These are phyloP conservation scores for Psilocybe cyanescens DNA, from an alignment of 768 basidiomycete genomes.

Conservation along the genomic window DNA sequence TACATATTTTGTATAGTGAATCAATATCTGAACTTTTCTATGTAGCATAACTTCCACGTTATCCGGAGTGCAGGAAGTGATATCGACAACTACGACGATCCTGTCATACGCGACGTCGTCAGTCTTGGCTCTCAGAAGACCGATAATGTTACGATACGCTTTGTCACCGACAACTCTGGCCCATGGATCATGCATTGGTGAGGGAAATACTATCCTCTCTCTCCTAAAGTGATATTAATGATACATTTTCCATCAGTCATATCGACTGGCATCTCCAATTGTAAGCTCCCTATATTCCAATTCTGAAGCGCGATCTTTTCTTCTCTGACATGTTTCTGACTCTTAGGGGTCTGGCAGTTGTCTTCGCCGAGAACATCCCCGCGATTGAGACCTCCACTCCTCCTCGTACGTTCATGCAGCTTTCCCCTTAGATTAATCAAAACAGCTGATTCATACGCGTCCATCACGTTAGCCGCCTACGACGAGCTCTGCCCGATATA, in stretches of 20 bases:
- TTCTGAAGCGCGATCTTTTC: not conserved
- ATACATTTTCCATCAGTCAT: slow-evolving; percentile 28
- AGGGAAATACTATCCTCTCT: slow-evolving; percentile 1
- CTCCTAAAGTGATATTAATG: not conserved
- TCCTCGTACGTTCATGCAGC: not conserved
- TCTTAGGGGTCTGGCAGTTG: slow-evolving; percentile 2
- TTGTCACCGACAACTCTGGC: slow-evolving; percentile 70
- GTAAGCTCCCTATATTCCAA: slow-evolving; percentile 19
- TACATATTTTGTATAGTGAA: too few species aligned
- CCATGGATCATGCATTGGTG: slow-evolving; percentile 58
- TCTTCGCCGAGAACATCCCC: not conserved
- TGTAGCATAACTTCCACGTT: slow-evolving; percentile 28
- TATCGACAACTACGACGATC: slow-evolving; percentile 52
- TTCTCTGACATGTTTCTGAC: not conserved
- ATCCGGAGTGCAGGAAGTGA: slow-evolving; percentile 43
- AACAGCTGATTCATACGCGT: not conserved
- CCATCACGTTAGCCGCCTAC: not conserved
- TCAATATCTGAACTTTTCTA: not conserved
- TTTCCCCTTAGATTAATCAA: not conserved
- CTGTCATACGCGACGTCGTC: slow-evolving; percentile 61
- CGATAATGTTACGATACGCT: slow-evolving; percentile 60
- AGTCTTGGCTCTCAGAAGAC: slow-evolving; percentile 35
- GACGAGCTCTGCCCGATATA: slow-evolving; percentile 3
- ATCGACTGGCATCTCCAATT: slow-evolving; percentile 48
- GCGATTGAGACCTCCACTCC: not conserved